Evolutionary conservation across 495 filamentous ascomycete genomes (phyloP).

Genomic region (Aspergillus bertholletiae): DNA sequence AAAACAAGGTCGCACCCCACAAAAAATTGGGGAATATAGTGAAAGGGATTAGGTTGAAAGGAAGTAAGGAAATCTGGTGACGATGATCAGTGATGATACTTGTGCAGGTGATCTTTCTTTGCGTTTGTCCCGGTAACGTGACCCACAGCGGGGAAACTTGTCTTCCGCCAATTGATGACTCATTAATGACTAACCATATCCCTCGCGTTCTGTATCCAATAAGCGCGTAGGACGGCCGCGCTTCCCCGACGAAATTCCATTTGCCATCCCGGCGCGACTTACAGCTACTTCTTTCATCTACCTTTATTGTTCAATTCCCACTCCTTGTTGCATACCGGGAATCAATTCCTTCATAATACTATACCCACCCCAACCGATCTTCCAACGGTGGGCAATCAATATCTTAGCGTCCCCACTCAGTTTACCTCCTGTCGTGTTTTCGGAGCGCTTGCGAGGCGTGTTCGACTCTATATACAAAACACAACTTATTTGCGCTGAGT

Average conservation of each 20-base stretch:
- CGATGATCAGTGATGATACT: conserved; percentile 4
- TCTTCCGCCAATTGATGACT: conserved; percentile 33
- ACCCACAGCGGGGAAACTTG: conserved; percentile 35
- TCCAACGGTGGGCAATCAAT: not conserved
- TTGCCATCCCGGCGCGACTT: conserved; percentile 37
- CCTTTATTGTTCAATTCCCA: not conserved
- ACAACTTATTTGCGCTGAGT: conserved; percentile 23
- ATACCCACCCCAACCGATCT: not conserved
- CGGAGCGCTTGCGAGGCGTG: conserved; percentile 1
- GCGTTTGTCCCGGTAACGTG: conserved; percentile 42
- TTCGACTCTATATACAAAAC: conserved; percentile 1
- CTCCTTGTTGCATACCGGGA: not conserved
- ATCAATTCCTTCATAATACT: not conserved
- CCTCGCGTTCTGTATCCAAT: conserved; percentile 29
- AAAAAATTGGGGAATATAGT: not conserved
- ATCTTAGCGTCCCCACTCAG: not conserved
- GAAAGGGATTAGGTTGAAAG: not conserved
- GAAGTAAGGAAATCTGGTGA: conserved; percentile 1
- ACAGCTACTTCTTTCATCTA: conserved; percentile 13
- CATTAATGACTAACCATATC: conserved; percentile 16
- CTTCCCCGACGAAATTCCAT: conserved; percentile 29
- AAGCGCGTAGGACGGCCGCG: conserved; percentile 34
- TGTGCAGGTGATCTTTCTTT: conserved; percentile 22
- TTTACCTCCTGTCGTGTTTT: not conserved
- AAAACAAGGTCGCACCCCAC: not conserved